Base-by-base conservation (phyloP, 768 basidiomycete species). In the Exidia glandulosa region DNA sequence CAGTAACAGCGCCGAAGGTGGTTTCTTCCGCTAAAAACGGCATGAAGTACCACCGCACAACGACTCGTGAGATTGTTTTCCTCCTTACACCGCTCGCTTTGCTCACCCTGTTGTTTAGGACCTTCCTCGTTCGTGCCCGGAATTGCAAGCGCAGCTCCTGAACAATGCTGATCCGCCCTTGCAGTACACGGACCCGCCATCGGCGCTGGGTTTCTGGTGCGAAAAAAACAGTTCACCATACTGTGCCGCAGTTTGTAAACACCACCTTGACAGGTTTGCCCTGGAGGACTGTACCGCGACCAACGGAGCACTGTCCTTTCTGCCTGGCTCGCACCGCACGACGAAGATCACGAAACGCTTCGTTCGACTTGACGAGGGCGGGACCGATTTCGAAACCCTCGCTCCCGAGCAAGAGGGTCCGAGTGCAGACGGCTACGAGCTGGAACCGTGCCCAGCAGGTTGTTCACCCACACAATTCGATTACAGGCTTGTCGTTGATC, bases 121-220 rank as follows among this genome's bases (percentile, higher is more conserved):
- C 88, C 0, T 91, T 89, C 65, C 77, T 90, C 61, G 88, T 88
- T 64, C 66, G 81, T 34, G 37, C 32, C 23, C 36, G 37, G 57
- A 50, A 6, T 1, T 25, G 48, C 54, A 58, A 34, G 36, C 3
- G 60, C 23, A 32, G n/a, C n/a, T 27, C 30, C 27, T 32, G 19
- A 32, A 34, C 45, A 32, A 36, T 16, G 3, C 32, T 36, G 41
- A 45, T 10, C 5, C 12, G 29, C 19, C 13, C 16, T 32, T 73
- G 47, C 69, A 98, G 84, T 97, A 95, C 73, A 96, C 94, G 9
- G 77, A 88, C 41, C 96, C 96, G 12, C 90, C 90, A 0, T 85
- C 84, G 9, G 96, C 96, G 0, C 80, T 98, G 25, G 96, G 96
- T 2, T 91, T 94, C 69, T 99, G 96, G 96, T 89, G 98, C 60